Base-by-base conservation (phyloP, 2,329 filamentous ascomycete genomes). In the Arthroderma sp. region DNA sequence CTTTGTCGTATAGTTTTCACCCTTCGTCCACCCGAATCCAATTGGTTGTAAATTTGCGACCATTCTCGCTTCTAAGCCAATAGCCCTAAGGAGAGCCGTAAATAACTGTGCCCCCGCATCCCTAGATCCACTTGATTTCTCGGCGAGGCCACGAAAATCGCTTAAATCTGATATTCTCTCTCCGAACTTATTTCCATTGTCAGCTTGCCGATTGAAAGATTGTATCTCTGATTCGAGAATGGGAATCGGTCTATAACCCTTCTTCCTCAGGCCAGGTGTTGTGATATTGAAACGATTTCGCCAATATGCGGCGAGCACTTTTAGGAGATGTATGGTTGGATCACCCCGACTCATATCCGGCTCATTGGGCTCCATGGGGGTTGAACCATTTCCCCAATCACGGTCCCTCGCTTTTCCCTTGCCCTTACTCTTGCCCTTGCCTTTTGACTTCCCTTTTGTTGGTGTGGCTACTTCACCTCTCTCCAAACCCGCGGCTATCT, bases 41-140 rank as follows among this genome's bases (percentile, higher is more conserved):
- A 86, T 66, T 1, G 87, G 82, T 58, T 96, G 91, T 36, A 98
- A 60, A 57, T 79, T 95, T 6, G 81, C 80, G 2, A 96, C 78
- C 70, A 96, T 74, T 29, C 89, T 75, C 7, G 86, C 78, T 56
- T 95, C 86, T 2, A 96, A 68, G 0, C 85, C 85, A 7, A 96
- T 59, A 0, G 80, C 86, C 51, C 91, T 74, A 22, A 95, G 61
- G 5, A 98, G 66, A 3, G 86, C 85, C 0, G 86, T 93, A 52
- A 96, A 96, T 0, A 98, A 71, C 57, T 96, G 88, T 0, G 85
- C 82, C 0, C 87, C 88, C 3, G 91, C 73, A 61, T 96, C 91
- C 50, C 88, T 75, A 48, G 87, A 95, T 1, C 91, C 91, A 48
- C 78, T 70, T 54, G 85, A 86, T 30, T 68, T 67, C 50, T 76